Percentiles rank a stretch among this genome's conserved stretches.
Evolutionary conservation across 345 rosid species (phyloP).

Genomic region (Citrus trifoliata): DNA sequence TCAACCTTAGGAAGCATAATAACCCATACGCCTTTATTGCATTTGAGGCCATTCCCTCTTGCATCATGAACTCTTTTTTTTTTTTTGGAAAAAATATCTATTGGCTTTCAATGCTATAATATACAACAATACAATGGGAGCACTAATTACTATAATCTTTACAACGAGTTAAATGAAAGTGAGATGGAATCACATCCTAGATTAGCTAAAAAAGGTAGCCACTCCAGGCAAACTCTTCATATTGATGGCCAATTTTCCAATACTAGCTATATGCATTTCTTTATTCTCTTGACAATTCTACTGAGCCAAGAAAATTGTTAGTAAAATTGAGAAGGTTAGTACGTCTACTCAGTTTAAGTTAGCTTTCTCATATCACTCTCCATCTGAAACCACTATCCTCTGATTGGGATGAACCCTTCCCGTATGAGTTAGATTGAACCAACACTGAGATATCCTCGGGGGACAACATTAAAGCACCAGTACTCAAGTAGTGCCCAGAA

Average conservation of each 20-base stretch:
- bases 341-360: neutral
- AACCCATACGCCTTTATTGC: no score
- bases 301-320: neutral
- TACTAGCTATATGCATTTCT: neutral
- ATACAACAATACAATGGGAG: neutral
- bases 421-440: constrained; percentile 34
- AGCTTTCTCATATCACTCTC: constrained; percentile 4
- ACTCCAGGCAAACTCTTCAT: neutral
- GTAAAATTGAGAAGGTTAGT: neutral
- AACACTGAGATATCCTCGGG: constrained; percentile 66
- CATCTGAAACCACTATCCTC: constrained; percentile 6
- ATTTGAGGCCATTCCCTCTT: neutral
- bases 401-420: constrained; percentile 25
- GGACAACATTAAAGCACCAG: constrained; percentile 49
- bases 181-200: constrained; percentile 10
- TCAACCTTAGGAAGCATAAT: no score
- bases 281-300: neutral
- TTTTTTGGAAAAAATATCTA: neutral
- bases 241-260: neutral
- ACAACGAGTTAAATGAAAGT: neutral
- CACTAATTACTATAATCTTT: neutral
- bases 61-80: neutral
- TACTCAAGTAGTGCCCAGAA: constrained; percentile 66
- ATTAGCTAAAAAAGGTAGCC: neutral
- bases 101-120: neutral